Evolutionary conservation across 495 filamentous ascomycete species (phyloP), one percentile per base, ranked within the genome.

Genomic region (Hypoxylon perforatum): DNA sequence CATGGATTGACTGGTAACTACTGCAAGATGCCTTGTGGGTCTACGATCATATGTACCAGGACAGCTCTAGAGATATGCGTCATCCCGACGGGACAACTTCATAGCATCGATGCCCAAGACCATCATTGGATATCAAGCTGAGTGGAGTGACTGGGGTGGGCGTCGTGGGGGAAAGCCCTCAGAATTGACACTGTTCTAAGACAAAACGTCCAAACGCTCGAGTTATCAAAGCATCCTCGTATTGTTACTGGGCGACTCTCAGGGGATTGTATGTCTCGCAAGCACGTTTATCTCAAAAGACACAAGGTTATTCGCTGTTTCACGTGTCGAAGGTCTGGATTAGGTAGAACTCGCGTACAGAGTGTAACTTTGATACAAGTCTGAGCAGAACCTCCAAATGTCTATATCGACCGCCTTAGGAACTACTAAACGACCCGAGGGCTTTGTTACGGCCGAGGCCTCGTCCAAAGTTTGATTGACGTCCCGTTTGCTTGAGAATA

Each of bases 41-140:
- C 62, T 62, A 62, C 25, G 38, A 45, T 48, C 41, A 63, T 66
- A 62, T 62, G 59, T 47, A 46, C 10, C 42, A 21, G 41, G 52
- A 56, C 36, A 30, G 48, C 62, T 36, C 54, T 61, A 50, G 53
- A 55, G 38, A 19, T 35, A 66, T 70, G 67, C 67, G 44, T 44
- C 47, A 51, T 66, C 58, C 67, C 67, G 67, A 60, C 62, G 62
- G 67, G 33, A 54, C 35, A 56, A 48, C 47, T 62, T 55, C 36
- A 56, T 61, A 17, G 46, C 39, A 36, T 58, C 45, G n/a, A 12
- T n/a, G 25, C 56, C 36, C 56, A 30, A 19, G 45, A 55, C 17
- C 11, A 19, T 22, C n/a, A 42, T 22, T 5, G 41, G 8, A 70
- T 61, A 17, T 59, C 41, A 63, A 35, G 42, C 56, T 58, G 18